Base-by-base conservation (phyloP, 495 filamentous ascomycete genomes). In the Penicillium samsonianum region DNA sequence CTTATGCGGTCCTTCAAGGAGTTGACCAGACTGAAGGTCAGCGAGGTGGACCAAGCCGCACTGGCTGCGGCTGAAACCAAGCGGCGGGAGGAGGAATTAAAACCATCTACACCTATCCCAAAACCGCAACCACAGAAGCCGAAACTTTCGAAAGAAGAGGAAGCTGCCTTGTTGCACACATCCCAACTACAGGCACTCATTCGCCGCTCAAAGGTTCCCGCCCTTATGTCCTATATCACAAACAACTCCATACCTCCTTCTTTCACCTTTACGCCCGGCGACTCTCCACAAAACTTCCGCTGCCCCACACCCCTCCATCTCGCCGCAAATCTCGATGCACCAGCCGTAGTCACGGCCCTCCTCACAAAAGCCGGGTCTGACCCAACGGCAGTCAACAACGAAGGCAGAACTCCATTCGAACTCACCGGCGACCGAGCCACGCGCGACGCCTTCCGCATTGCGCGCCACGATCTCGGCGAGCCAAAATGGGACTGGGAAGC, bases 1-100 rank as follows among this genome's bases (percentile, higher is more conserved):
- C 86, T 98, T 1, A 92, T 96, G 89, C 84, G 92, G 19, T 84
- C 86, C 47, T 98, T 96, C 64, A 87, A 92, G 55, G 95, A 98
- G 68, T 78, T 98, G 6, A 98, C 94, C 0, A 79, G 93, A 2
- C 82, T 95, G 10, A 97, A 98, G 71, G 77, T 96, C 47, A 87
- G 83, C 55, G 82, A 87, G 49, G 80, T 98, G 31, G 81, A 87
- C 58, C 80, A 90, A 72, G 77, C 71, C 22, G 79, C 78, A 7
- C 74, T 84, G 20, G 75, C 75, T 8, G 79, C 82, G 38, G 72
- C 78, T 10, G 75, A 76, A 35, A 71, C 70, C 17, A 76, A 75
- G 59, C 55, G 67, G 46, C 59, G 43, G 64, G 61, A 73, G 58
- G 63, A 66, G 55, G 48, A 57, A 65, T 50, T 73, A 59, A 62